A percentile compares a stretch with the other conserved stretches of the same genome.
phyloP scores from a whole-genome alignment of 331 rosid genomes.

The Quercus phellos region DNA sequence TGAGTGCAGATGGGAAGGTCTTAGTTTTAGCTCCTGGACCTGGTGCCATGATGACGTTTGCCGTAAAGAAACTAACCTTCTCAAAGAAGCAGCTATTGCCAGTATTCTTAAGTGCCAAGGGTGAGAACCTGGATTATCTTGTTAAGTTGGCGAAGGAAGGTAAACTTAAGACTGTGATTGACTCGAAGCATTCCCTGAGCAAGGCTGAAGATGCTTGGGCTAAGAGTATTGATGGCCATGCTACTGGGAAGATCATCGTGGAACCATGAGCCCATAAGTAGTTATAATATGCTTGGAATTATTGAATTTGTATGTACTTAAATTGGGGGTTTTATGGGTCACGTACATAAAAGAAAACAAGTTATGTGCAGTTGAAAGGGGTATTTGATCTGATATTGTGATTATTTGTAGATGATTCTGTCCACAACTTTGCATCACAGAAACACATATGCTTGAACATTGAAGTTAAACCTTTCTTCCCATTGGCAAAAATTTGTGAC shows the following conservation, averaged over 20 bases:
- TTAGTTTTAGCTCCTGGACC: conserved; percentile 35
- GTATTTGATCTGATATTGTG: too few relatives aligned
- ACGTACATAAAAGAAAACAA: too few relatives aligned
- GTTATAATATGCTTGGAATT: not conserved
- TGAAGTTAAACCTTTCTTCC: too few relatives aligned
- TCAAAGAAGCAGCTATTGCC: conserved; percentile 43
- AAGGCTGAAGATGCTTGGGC: conserved; percentile 43
- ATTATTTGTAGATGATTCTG: too few relatives aligned
- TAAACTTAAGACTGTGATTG: conserved; percentile 36
- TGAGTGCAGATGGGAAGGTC: conserved; percentile 32
- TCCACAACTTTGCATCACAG: too few relatives aligned
- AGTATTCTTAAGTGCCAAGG: not conserved
- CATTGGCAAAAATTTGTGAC: too few relatives aligned
- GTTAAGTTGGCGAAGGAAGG: conserved; percentile 36
- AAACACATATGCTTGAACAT: too few relatives aligned
- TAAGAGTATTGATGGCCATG: conserved; percentile 35
- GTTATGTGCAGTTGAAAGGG: too few relatives aligned
- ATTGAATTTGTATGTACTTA: not conserved
- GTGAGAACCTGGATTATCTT: conserved; percentile 30
- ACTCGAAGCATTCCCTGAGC: conserved; percentile 30
- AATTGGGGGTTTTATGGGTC: not conserved
- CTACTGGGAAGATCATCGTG: conserved; percentile 47
- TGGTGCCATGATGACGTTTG: conserved; percentile 11
- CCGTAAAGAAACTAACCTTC: conserved; percentile 35
- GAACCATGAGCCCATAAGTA: conserved; percentile 8